Evolutionary conservation across 2,329 filamentous ascomycete genomes (phyloP), one percentile per base, ranked within the genome.

Genomic region (Pyrenochaeta sp.): DNA sequence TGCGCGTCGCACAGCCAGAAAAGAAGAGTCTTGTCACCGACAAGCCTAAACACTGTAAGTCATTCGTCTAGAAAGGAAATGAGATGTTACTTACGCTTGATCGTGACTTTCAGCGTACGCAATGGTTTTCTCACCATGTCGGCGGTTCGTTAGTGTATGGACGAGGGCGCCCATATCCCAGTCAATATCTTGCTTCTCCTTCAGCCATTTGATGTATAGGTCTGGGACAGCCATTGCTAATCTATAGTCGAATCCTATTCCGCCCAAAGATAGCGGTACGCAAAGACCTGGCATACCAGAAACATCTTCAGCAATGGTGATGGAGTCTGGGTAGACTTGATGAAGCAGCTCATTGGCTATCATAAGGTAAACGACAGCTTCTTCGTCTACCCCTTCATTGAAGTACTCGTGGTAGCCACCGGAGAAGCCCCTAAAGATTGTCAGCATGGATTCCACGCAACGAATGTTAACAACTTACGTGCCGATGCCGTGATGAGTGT

Each of bases 321-420:
- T 96, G 55, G 80, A 83, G 10, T 90, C 82, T 0, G 94, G 91
- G 63, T 96, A 97, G 13, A 96, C 75, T n/a, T 82, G 75, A 73
- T 97, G 94, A 37, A 99, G 80, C 86, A 99, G 85, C 74, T 97
- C 90, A 68, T 99, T 99, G 31, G 94, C 94, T 36, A 99, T 74
- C 86, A 96, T 96, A 51, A 99, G 82, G 72, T 99, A 99, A 11
- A 90, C 90, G 15, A 97, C 85, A 20, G 90, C 93, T 62, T 97
- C 94, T 58, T 96, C 90, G 54, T 99, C 94, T 19, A 96, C 93
- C 17, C 82, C 81, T 4, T 85, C 77, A 6, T 94, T 94, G 67
- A 96, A 99, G 71, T 99, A 99, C 72, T 99, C 94, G 66, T 99
- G 94, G 67, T 99, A 99, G 11, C 93, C 93, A 44, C 94, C 94